phyloP scores from a whole-genome alignment of 306 rosid species.

The Ormosia semicastrata region DNA sequence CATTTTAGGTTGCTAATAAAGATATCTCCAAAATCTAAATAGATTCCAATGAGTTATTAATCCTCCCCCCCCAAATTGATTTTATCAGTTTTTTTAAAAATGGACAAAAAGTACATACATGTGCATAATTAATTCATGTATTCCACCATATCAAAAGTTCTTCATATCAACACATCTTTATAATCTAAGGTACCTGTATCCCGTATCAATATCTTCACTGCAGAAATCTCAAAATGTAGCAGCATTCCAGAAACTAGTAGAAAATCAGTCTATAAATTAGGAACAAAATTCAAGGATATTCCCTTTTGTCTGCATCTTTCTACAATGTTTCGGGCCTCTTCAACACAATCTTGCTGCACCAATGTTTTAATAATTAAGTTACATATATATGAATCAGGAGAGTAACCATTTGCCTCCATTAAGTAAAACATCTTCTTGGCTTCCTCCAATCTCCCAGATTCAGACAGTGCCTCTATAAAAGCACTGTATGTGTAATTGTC shows the following conservation, averaged over 20 bases:
- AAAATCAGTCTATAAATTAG: conserved; percentile 17
- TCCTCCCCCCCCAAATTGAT: neutral
- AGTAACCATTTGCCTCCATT: conserved; percentile 60
- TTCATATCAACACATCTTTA: neutral
- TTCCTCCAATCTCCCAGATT: conserved; percentile 57
- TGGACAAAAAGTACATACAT: neutral
- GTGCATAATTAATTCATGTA: conserved; percentile 3
- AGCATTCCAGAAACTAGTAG: conserved; percentile 3
- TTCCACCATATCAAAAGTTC: neutral
- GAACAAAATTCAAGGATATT: conserved; percentile 36
- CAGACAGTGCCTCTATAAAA: conserved; percentile 58
- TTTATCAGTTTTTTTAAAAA: neutral
- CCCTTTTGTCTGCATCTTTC: conserved; percentile 48
- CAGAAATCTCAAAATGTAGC: conserved; percentile 11
- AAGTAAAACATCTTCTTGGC: conserved; percentile 70
- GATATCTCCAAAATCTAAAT: conserved; percentile 3
- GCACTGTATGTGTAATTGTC: conserved; percentile 62
- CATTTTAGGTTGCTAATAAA: neutral
- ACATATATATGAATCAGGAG: conserved; percentile 62
- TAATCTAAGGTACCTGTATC: conserved; percentile 28
- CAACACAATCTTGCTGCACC: conserved; percentile 34
- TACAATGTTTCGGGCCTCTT: conserved; percentile 50
- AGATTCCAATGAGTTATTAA: neutral
- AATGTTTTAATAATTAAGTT: conserved; percentile 48
- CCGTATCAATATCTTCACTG: conserved; percentile 4